Evolutionary conservation across 139 green algal genomes (phyloP).

Genomic region (Chlamydomonas applanata): DNA sequence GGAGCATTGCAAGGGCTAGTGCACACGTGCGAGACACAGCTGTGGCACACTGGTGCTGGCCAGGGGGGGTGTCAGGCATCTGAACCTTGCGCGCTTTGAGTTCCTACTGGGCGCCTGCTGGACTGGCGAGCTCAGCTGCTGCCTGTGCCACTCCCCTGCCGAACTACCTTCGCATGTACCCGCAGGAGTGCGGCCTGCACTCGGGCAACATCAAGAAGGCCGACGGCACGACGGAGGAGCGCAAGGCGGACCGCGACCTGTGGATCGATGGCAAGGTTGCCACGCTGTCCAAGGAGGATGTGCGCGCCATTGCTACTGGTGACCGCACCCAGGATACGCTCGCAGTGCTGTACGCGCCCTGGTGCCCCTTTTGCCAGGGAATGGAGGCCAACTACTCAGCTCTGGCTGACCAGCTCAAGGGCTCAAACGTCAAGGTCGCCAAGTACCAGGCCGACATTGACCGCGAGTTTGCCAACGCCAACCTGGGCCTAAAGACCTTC

Average conservation of each 20-base stretch:
- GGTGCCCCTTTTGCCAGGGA: constrained; percentile 93
- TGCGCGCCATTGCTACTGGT: constrained; percentile 55
- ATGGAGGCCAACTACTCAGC: constrained; percentile 74
- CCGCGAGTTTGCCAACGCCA: constrained; percentile 65
- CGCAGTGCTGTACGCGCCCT: constrained; percentile 92
- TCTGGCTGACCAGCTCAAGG: constrained; percentile 64
- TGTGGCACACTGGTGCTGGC: too few relatives aligned
- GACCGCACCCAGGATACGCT: constrained; percentile 73
- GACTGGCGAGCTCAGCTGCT: too few relatives aligned
- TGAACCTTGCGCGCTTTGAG: too few relatives aligned
- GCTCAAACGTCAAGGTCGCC: constrained; percentile 60
- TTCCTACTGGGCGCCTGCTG: too few relatives aligned
- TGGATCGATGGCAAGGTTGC: constrained; percentile 39
- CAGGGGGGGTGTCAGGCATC: too few relatives aligned
- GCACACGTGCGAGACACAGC: too few relatives aligned
- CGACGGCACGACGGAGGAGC: constrained; percentile 43
- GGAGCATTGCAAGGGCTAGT: too few relatives aligned
- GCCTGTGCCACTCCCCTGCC: too few relatives aligned
- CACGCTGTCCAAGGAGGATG: constrained; percentile 27
- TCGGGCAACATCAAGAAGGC: constrained; percentile 79
- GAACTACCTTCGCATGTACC: too few relatives aligned
- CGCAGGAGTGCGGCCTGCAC: constrained; percentile 98
- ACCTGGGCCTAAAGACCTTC: constrained; percentile 87
- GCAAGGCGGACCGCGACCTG: constrained; percentile 61
- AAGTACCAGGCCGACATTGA: constrained; percentile 88